A percentile compares a stretch with the other conserved stretches of the same genome.
phyloP scores from a whole-genome alignment of 1,284 basidiomycete genomes.

The Ceratobasidium sp. region DNA sequence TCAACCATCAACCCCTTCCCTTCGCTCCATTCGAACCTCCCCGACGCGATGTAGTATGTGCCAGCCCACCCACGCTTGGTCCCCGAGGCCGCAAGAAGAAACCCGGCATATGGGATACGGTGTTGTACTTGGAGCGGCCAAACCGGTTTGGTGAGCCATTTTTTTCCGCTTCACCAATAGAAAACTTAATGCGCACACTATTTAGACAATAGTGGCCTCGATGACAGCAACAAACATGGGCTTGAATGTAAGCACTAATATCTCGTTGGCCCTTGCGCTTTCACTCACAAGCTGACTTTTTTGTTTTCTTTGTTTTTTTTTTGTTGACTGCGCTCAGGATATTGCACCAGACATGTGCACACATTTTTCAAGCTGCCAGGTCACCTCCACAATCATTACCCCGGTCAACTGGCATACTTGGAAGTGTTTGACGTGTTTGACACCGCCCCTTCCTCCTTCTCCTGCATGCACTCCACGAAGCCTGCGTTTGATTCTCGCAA shows the following conservation, averaged over 20 bases:
- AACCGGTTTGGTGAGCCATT: not conserved
- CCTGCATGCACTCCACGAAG: not conserved
- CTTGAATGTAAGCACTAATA: conserved; percentile 18
- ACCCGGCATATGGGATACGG: conserved; percentile 5
- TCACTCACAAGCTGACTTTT: not conserved
- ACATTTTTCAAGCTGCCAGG: conserved; percentile 14
- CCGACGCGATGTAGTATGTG: conserved; percentile 22
- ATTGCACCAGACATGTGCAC: not conserved
- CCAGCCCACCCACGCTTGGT: not conserved
- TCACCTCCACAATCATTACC: not conserved
- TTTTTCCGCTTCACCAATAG: not conserved
- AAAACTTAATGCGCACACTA: not conserved
- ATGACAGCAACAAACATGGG: not conserved
- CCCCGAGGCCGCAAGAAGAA: not conserved
- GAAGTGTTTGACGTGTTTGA: conserved; percentile 4
- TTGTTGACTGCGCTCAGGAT: not conserved
- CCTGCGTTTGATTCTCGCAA: not conserved
- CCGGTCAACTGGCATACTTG: not conserved
- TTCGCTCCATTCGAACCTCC: conserved; percentile 21
- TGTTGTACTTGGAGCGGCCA: not conserved
- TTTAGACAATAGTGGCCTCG: not conserved
- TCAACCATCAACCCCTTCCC: not conserved
- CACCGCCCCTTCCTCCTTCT: not conserved
- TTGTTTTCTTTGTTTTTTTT: no score
- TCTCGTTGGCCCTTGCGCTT: not conserved